Evolutionary conservation across 345 rosid species (phyloP).

Genomic region (Eucalyptus curtisii): DNA sequence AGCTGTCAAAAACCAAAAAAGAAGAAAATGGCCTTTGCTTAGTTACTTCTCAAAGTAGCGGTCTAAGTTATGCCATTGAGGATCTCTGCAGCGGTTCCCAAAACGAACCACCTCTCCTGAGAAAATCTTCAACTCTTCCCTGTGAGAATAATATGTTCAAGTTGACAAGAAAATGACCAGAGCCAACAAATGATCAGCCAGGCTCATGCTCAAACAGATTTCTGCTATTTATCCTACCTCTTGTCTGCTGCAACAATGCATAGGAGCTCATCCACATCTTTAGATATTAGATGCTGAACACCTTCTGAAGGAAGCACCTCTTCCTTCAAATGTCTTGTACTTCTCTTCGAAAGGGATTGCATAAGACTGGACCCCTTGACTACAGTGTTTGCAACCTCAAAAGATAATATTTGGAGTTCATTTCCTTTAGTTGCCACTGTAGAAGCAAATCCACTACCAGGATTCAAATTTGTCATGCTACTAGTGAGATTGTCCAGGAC

Average conservation of each 20-base stretch:
- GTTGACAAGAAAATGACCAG: neutral
- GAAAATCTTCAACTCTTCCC: constrained; percentile 79
- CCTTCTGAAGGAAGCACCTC: constrained; percentile 60
- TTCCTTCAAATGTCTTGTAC: constrained; percentile 42
- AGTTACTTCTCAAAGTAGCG: constrained; percentile 82
- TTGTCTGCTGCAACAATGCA: constrained; percentile 64
- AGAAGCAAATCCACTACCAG: constrained; percentile 49
- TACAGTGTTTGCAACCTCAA: constrained; percentile 88
- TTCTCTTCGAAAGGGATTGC: constrained; percentile 63
- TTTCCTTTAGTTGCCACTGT: constrained; percentile 64
- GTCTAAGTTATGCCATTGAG: constrained; percentile 88
- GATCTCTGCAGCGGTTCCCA: constrained; percentile 90
- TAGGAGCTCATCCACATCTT: constrained; percentile 60
- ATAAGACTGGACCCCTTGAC: constrained; percentile 85
- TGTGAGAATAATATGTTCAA: constrained; percentile 5
- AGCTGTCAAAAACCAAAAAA: neutral
- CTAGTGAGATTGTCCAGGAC: constrained; percentile 89
- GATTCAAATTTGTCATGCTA: constrained; percentile 77
- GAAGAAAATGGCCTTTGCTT: neutral
- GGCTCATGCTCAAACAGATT: neutral
- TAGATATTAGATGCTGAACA: constrained; percentile 66
- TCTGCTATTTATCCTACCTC: constrained; percentile 27
- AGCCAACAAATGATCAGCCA: neutral
- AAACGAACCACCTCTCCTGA: constrained; percentile 89
- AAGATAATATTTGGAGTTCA: constrained; percentile 63